Conservation (phyloP, 73 alveolate genomes). For the Paramecium primaurelia region DNA sequence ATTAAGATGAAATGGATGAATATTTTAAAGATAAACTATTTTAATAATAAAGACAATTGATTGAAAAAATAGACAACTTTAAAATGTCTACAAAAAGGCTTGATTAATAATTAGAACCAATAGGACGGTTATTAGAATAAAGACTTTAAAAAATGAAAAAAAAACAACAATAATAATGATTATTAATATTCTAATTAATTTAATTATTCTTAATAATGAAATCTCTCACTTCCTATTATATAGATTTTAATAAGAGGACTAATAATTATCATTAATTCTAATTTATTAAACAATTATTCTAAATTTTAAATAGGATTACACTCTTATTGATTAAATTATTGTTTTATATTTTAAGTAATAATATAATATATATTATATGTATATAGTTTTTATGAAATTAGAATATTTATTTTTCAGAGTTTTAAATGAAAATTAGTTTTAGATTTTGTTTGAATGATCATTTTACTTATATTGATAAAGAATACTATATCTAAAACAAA, state of each 20-base stretch:
- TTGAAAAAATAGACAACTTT: not conserved
- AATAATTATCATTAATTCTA: not conserved
- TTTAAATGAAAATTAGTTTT: not conserved
- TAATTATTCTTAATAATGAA: not conserved
- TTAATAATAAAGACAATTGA: not conserved
- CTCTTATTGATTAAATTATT: not conserved
- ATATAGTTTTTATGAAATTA: not conserved
- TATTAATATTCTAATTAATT: not conserved
- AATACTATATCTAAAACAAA: not conserved
- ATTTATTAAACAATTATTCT: not conserved
- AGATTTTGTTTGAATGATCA: not conserved
- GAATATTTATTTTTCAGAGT: not conserved
- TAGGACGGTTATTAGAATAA: not conserved
- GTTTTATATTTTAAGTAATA: no score
- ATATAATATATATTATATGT: not conserved
- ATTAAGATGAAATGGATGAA: slow-evolving; percentile 11
- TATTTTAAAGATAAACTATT: not conserved
- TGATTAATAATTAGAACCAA: slow-evolving; percentile 4
- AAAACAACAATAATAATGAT: not conserved
- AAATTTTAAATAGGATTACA: not conserved
- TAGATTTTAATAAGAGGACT: no score
- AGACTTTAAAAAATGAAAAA: not conserved
- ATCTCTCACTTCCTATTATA: not conserved
- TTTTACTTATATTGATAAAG: not conserved
- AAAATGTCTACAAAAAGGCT: not conserved